A percentile compares a stretch with the other conserved stretches of the same genome.
These are phyloP conservation scores for Breviolum minutum DNA, from an alignment of 73 alveolate species.

Conservation along the genomic window DNA sequence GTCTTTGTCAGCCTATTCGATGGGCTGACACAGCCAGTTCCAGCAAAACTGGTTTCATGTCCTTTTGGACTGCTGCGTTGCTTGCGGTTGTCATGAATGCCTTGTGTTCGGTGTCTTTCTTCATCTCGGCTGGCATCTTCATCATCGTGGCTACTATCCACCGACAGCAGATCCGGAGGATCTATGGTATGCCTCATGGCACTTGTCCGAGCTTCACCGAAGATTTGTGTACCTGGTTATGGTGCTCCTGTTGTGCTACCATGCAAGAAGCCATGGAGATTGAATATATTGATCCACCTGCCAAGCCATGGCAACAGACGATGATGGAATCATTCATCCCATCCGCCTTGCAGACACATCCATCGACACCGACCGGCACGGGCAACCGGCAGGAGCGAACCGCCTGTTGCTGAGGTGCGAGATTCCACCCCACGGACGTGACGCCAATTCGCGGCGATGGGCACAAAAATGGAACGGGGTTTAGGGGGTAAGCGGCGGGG, in stretches of 20 bases:
- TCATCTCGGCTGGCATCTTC: not conserved
- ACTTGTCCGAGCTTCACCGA: slow-evolving; percentile 11
- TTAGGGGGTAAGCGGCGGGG: too few relatives aligned
- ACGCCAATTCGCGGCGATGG: too few relatives aligned
- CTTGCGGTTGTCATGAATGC: not conserved
- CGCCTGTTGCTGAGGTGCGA: slow-evolving; percentile 26
- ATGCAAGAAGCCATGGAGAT: slow-evolving; percentile 55
- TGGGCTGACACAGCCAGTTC: slow-evolving; percentile 49
- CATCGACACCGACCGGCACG: not conserved
- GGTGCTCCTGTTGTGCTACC: slow-evolving; percentile 64
- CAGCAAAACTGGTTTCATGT: slow-evolving; percentile 7
- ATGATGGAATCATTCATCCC: slow-evolving; percentile 26
- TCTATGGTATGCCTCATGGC: slow-evolving; percentile 29
- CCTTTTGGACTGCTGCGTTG: slow-evolving; percentile 7
- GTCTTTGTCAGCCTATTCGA: slow-evolving; percentile 6
- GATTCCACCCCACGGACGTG: too few relatives aligned
- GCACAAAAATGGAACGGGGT: too few relatives aligned
- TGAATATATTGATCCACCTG: not conserved
- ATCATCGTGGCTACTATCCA: not conserved
- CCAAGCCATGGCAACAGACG: slow-evolving; percentile 48
- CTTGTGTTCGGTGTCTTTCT: not conserved
- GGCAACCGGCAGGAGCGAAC: not conserved
- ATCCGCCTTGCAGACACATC: not conserved
- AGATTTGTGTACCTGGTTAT: slow-evolving; percentile 28
- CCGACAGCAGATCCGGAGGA: slow-evolving; percentile 32